Conservation (phyloP, 148 eudicot species). For the Camellia lanceoleosa region DNA sequence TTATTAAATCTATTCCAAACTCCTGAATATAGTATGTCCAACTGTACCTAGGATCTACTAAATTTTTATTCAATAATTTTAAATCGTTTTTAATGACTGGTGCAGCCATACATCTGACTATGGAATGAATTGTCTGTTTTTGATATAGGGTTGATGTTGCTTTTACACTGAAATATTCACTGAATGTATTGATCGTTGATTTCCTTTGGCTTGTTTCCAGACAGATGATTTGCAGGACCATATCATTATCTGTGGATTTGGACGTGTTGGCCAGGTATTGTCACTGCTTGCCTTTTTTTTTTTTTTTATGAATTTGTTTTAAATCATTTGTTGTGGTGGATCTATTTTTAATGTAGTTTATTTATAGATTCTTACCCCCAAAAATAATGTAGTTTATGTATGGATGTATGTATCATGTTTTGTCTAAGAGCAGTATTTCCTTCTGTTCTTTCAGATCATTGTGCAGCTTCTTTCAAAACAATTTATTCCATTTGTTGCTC, state of each 20-base stretch:
- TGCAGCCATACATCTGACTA: not conserved
- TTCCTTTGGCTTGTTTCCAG: conserved; percentile 40
- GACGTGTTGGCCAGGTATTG: conserved; percentile 97
- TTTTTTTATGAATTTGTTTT: not conserved
- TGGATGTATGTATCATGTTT: not conserved
- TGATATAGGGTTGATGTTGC: not conserved
- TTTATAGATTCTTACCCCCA: too few relatives aligned
- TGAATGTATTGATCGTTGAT: not conserved
- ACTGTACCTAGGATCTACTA: not conserved
- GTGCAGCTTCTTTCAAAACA: conserved; percentile 99
- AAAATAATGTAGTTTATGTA: not conserved
- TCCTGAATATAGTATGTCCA: too few relatives aligned
- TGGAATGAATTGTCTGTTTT: not conserved
- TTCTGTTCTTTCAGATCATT: conserved; percentile 63
- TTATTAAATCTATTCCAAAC: not conserved
- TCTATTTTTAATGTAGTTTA: not conserved
- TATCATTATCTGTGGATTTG: conserved; percentile 95
- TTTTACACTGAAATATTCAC: not conserved
- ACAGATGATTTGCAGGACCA: conserved; percentile 99
- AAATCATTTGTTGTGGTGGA: not conserved
- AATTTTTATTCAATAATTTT: not conserved
- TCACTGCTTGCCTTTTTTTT: not conserved
- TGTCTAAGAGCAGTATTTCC: not conserved
- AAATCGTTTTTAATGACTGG: not conserved
- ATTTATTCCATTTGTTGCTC: conserved; percentile 97